Evolutionary conservation across 805 yeast species (phyloP).

Genomic region (Sporopachydermia lactativora): DNA sequence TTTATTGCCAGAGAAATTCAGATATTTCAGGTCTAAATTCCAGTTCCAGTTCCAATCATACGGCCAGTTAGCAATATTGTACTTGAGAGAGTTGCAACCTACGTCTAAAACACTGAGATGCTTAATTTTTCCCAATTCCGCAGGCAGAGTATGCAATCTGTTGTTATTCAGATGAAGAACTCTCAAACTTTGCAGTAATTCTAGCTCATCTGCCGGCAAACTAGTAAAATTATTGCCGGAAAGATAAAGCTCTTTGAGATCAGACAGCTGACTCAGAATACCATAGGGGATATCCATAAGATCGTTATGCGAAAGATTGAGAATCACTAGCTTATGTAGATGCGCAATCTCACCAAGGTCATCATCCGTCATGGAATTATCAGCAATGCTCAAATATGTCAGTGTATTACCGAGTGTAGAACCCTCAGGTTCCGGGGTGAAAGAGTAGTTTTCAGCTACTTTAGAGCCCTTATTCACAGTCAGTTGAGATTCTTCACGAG

Average conservation of each 20-base stretch:
- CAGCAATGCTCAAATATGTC: constrained; percentile 51
- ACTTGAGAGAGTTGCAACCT: constrained; percentile 80
- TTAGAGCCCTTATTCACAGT: not conserved
- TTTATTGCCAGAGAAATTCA: constrained; percentile 87
- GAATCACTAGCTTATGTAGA: constrained; percentile 38
- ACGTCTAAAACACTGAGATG: constrained; percentile 68
- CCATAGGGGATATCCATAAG: constrained; percentile 71
- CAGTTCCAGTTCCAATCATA: constrained; percentile 98
- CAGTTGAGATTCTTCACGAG: constrained; percentile 13
- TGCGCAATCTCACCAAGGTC: constrained; percentile 54
- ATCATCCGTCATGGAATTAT: constrained; percentile 71
- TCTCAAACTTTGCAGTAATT: constrained; percentile 38
- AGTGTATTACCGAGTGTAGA: constrained; percentile 20
- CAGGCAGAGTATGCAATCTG: constrained; percentile 73
- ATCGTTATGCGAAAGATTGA: constrained; percentile 78
- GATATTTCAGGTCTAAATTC: constrained; percentile 58
- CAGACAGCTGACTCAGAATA: constrained; percentile 39
- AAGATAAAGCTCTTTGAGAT: constrained; percentile 50
- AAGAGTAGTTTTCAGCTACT: not conserved
- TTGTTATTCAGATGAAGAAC: constrained; percentile 68
- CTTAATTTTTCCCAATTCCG: constrained; percentile 62
- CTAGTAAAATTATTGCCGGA: constrained; percentile 75
- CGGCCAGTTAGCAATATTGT: constrained; percentile 87
- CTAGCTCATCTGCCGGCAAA: constrained; percentile 79
- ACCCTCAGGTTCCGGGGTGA: not conserved